Evolutionary conservation across 805 yeast species (phyloP).

Genomic region (Wickerhamomyces sydowiorum): DNA sequence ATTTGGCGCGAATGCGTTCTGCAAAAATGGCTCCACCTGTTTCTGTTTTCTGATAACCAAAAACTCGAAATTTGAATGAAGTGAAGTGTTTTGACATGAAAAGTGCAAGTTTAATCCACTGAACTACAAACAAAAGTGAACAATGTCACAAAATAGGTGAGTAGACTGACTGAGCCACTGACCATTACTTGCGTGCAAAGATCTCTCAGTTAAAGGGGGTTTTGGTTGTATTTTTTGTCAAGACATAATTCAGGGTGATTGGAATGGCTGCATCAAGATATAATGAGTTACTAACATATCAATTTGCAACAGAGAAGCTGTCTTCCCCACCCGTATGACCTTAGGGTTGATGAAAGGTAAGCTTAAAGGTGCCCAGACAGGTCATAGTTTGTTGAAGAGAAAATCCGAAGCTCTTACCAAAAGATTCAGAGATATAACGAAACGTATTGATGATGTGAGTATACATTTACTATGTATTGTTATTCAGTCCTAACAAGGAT

Average conservation of each 20-base stretch:
- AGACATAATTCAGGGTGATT: background rate
- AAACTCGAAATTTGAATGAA: background rate
- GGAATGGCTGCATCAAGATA: background rate
- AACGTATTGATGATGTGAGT: constrained; percentile 75
- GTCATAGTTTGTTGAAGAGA: constrained; percentile 88
- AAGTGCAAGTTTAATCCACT: too few relatives aligned
- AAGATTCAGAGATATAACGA: constrained; percentile 92
- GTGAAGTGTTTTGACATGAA: too few relatives aligned
- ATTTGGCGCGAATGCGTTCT: background rate
- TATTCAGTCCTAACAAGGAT: constrained; percentile 4
- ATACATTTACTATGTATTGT: too few relatives aligned
- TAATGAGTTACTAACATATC: background rate
- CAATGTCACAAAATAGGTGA: constrained; percentile 1
- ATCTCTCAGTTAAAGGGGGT: too few relatives aligned
- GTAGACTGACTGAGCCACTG: background rate
- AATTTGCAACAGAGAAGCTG: constrained; percentile 66
- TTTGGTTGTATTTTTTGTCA: too few relatives aligned
- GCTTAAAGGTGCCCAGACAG: constrained; percentile 95
- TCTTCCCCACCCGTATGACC: constrained; percentile 97
- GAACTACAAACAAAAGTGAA: too few relatives aligned
- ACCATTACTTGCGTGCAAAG: too few relatives aligned
- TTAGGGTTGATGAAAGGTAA: constrained; percentile 91
- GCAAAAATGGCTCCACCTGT: background rate
- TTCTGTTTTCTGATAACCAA: background rate
- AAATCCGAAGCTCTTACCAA: constrained; percentile 96